Conservation (phyloP, 257 asterid genomes). For the Solanum pennellii region DNA sequence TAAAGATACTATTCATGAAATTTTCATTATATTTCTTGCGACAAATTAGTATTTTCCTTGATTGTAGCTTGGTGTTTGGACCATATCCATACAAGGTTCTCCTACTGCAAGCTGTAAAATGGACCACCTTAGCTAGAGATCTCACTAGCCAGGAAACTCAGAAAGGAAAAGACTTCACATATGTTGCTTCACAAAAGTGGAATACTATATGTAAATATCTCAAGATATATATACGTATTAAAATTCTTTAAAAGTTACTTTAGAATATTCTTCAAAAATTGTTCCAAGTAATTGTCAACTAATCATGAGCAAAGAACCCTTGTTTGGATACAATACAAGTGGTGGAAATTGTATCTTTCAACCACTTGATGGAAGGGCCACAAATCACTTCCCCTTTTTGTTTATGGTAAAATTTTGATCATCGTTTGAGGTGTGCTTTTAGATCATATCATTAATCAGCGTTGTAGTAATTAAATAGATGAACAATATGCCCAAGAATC, state of each 20-base stretch:
- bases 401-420: background rate
- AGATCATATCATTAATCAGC: background rate
- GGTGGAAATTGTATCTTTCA: background rate
- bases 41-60: background rate
- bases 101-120: background rate
- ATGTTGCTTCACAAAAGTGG: background rate
- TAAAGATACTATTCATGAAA: background rate
- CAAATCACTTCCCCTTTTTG: background rate
- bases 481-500: background rate
- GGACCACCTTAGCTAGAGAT: background rate
- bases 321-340: background rate
- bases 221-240: background rate
- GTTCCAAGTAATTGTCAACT: background rate
- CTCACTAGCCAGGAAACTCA: background rate
- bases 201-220: background rate
- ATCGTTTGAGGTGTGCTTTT: background rate
- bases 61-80: background rate
- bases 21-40: background rate
- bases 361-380: background rate
- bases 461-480: background rate
- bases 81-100: background rate
- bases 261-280: background rate
- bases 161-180: background rate
- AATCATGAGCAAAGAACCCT: background rate
- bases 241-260: background rate